A percentile compares a stretch with the other conserved stretches of the same genome.
Conservation (phyloP, 352 stramenopile species). For the Globisporangium mamillatum region DNA sequence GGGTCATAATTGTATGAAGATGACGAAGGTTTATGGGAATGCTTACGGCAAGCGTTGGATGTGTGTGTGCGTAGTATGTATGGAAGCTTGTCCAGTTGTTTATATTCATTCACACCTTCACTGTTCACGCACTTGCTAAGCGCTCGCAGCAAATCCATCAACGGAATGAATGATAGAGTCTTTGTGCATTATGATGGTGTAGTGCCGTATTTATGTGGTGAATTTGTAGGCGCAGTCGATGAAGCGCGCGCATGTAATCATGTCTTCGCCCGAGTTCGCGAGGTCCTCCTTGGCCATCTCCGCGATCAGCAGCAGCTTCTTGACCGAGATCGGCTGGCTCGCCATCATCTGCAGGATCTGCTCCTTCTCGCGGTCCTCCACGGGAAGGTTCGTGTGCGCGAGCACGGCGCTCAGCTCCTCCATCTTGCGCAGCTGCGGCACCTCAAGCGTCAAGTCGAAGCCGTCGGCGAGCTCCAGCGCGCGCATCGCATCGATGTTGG, state of each 20-base stretch:
- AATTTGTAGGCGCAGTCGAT: constrained; percentile 87
- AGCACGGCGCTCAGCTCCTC: constrained; percentile 88
- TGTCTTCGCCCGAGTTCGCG: constrained; percentile 52
- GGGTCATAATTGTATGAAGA: not conserved
- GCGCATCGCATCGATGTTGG: constrained; percentile 89
- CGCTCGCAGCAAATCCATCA: too few species aligned
- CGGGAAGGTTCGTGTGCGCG: constrained; percentile 76
- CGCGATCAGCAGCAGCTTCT: constrained; percentile 96
- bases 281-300: constrained; percentile 96
- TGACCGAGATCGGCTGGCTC: constrained; percentile 96
- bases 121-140: too few species aligned
- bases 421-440: constrained; percentile 90
- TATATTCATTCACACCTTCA: not conserved
- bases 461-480: constrained; percentile 92
- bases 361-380: constrained; percentile 61
- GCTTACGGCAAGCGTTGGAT: not conserved
- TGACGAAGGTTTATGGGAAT: not conserved
- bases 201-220: constrained; percentile 25
- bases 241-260: constrained; percentile 73
- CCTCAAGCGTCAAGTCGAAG: constrained; percentile 93
- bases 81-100: not conserved
- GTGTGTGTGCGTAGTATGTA: not conserved
- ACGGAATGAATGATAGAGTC: not conserved
- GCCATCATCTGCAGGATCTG: constrained; percentile 70
- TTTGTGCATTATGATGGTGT: not conserved